These are phyloP conservation scores for Nitzschia sp. DNA, from an alignment of 108 stramenopile species.

Conservation along the genomic window DNA sequence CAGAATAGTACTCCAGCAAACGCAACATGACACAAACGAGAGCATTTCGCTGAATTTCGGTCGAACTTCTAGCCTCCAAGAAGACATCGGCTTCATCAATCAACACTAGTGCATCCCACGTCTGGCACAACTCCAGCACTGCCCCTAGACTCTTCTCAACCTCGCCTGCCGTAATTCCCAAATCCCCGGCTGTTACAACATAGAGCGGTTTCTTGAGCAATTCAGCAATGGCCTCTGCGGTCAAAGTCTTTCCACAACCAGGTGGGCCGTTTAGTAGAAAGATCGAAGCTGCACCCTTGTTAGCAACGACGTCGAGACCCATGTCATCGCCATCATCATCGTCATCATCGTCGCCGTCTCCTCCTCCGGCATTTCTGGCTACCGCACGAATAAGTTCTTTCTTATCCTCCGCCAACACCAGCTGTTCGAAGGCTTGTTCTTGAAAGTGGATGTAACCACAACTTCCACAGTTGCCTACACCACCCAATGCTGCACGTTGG, in stretches of 20 bases:
- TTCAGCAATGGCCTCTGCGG: conserved; percentile 65
- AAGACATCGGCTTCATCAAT: conserved; percentile 74
- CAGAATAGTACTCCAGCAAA: conserved; percentile 66
- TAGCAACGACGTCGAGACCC: conserved; percentile 69
- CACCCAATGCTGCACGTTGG: conserved; percentile 50
- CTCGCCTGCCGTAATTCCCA: conserved; percentile 70
- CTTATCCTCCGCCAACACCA: conserved; percentile 58
- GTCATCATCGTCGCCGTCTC: conserved; percentile 39
- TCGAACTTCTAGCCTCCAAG: conserved; percentile 61
- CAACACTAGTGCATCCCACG: conserved; percentile 67
- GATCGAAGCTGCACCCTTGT: conserved; percentile 65
- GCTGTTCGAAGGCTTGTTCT: conserved; percentile 57
- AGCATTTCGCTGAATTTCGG: conserved; percentile 62
- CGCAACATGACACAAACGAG: conserved; percentile 73
- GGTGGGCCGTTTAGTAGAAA: conserved; percentile 57
- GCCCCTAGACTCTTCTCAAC: conserved; percentile 60
- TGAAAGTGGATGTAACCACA: conserved; percentile 69
- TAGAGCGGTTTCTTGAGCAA: conserved; percentile 55
- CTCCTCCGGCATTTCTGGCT: conserved; percentile 59
- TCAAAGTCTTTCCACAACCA: conserved; percentile 62
- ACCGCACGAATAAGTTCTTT: conserved; percentile 75
- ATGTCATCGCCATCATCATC: conserved; percentile 46
- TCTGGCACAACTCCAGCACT: conserved; percentile 55
- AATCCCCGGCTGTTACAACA: conserved; percentile 63
- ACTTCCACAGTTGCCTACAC: conserved; percentile 57